Conservation (phyloP, 192 early-diverging fungal species). For the Backusella mclennaniae region DNA sequence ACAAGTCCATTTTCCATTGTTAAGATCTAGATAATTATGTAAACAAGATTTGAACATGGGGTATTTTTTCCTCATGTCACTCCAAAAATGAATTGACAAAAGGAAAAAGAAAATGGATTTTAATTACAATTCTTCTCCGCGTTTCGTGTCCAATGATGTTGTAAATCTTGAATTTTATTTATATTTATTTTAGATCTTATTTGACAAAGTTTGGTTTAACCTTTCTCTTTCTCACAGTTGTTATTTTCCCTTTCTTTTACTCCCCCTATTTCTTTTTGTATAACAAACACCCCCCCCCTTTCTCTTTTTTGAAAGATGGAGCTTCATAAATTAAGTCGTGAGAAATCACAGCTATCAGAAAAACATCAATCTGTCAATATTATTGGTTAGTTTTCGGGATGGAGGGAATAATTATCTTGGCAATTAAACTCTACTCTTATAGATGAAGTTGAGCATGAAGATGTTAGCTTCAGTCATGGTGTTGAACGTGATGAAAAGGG, state of each 20-base stretch:
- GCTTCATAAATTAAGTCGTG: not conserved
- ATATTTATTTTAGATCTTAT: not conserved
- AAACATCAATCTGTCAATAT: not conserved
- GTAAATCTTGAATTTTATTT: not conserved
- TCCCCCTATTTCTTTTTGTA: not conserved
- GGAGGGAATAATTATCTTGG: not conserved
- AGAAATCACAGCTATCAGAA: not conserved
- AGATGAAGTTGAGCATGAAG: conserved; percentile 1
- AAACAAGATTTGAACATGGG: not conserved
- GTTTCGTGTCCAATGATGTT: not conserved
- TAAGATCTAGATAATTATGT: not conserved
- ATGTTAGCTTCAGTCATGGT: conserved; percentile 23
- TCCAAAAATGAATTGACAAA: not conserved
- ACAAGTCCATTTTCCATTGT: not conserved
- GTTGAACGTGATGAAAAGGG: conserved; percentile 31
- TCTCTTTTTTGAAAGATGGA: not conserved
- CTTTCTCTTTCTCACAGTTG: not conserved
- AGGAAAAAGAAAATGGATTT: not conserved
- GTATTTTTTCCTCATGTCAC: not conserved
- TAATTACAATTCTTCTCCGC: not conserved
- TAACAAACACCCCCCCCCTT: not conserved
- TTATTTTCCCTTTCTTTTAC: not conserved
- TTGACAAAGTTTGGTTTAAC: too few relatives aligned
- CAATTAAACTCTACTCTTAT: not conserved
- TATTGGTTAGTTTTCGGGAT: not conserved